These are phyloP conservation scores for Dipteronia sinensis DNA, from an alignment of 345 rosid species.

Conservation along the genomic window DNA sequence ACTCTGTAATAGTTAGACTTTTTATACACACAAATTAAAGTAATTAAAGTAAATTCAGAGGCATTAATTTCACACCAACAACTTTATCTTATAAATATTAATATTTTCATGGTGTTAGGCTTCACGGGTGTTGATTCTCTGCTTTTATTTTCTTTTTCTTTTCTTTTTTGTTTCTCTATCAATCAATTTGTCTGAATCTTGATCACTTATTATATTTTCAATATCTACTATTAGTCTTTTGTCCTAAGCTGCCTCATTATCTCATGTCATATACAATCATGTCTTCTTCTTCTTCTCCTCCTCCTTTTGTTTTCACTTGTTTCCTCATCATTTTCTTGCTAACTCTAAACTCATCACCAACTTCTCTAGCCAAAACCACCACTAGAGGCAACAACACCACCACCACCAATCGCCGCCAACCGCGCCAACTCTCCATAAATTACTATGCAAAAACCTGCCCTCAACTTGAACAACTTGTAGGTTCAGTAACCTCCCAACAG, in stretches of 20 bases:
- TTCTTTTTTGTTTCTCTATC: background rate
- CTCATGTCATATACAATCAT: conserved; percentile 29
- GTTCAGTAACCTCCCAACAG: conserved; percentile 65
- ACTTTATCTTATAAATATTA: background rate
- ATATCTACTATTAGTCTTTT: conserved; percentile 26
- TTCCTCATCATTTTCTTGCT: conserved; percentile 29
- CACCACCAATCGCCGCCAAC: conserved; percentile 17
- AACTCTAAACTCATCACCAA: conserved; percentile 17
- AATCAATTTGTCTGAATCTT: conserved; percentile 23
- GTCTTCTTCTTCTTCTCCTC: conserved; percentile 28
- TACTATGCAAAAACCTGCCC: conserved; percentile 80
- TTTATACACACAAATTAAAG: too few species aligned
- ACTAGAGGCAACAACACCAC: conserved; percentile 9
- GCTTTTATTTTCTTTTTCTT: background rate
- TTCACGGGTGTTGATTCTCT: conserved; percentile 51
- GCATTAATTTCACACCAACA: background rate
- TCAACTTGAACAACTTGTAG: conserved; percentile 69
- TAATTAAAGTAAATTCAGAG: background rate
- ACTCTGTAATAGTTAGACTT: background rate
- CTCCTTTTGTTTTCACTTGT: conserved; percentile 34
- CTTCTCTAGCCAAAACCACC: conserved; percentile 21
- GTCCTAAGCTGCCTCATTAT: conserved; percentile 30
- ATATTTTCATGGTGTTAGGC: conserved; percentile 6
- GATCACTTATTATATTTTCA: conserved; percentile 22
- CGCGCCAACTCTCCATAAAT: conserved; percentile 44